These are phyloP conservation scores for Parachaetomium inaequale DNA, from an alignment of 495 filamentous ascomycete genomes.

Conservation along the genomic window DNA sequence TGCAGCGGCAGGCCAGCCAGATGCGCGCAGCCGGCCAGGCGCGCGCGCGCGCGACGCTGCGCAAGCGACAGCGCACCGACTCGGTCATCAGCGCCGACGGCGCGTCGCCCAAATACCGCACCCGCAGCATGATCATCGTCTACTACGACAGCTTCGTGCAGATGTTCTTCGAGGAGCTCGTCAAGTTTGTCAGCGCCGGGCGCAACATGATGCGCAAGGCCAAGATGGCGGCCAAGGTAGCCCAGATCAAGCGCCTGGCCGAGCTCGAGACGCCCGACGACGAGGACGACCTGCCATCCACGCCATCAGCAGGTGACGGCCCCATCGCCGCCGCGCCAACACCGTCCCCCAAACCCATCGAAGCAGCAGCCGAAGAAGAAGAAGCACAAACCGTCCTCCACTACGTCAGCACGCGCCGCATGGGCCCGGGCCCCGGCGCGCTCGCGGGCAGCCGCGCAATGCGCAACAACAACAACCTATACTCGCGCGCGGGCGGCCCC, in stretches of 20 bases:
- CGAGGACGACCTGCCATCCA: slow-evolving; percentile 10
- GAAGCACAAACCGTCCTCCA: slow-evolving; percentile 30
- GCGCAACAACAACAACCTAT: slow-evolving; percentile 21
- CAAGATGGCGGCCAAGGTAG: slow-evolving; percentile 63
- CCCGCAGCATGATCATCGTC: slow-evolving; percentile 75
- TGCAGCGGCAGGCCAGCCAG: slow-evolving; percentile 44
- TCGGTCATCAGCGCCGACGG: slow-evolving; percentile 54
- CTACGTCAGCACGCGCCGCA: slow-evolving; percentile 34
- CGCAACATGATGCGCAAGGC: slow-evolving; percentile 80
- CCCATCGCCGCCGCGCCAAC: slow-evolving; percentile 27
- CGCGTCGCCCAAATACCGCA: slow-evolving; percentile 57
- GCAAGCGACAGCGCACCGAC: slow-evolving; percentile 56
- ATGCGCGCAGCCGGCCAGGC: slow-evolving; percentile 45
- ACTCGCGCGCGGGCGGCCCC: slow-evolving; percentile 20
- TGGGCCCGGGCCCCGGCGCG: slow-evolving; percentile 14
- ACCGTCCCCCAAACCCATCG: not conserved
- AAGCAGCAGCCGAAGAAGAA: not conserved
- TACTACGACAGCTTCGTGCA: slow-evolving; percentile 88
- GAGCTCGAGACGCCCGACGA: slow-evolving; percentile 50
- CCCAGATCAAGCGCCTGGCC: slow-evolving; percentile 51
- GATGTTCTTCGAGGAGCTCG: slow-evolving; percentile 70
- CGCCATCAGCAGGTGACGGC: not conserved
- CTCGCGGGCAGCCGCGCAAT: slow-evolving; percentile 12
- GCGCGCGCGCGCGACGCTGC: slow-evolving; percentile 42
- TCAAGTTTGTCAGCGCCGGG: slow-evolving; percentile 72